Percentiles rank a stretch among this genome's conserved stretches.
These are phyloP conservation scores for Crepidotus variabilis DNA, from an alignment of 768 basidiomycete species.

Conservation along the genomic window DNA sequence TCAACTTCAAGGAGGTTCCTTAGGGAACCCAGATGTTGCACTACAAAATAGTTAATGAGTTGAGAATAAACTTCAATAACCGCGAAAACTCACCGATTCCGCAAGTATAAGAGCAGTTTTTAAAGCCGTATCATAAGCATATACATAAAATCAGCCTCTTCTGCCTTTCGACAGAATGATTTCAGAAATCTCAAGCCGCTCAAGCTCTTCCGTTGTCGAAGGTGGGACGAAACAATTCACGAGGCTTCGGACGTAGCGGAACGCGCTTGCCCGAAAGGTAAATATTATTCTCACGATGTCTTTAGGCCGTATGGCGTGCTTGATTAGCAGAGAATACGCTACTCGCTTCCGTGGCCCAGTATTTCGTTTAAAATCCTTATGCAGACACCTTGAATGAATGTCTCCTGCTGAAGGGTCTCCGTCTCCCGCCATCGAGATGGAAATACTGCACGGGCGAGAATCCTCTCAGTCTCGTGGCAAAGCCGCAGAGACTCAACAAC, in stretches of 20 bases:
- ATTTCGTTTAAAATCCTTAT: neutral
- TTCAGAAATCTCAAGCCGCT: neutral
- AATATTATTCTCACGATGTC: neutral
- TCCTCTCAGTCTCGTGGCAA: neutral
- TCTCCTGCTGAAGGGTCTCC: neutral
- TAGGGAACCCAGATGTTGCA: neutral
- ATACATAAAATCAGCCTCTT: neutral
- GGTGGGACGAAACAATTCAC: neutral
- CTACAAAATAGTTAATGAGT: no score
- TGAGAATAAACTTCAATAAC: no score
- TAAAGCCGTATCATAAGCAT: neutral
- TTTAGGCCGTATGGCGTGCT: neutral
- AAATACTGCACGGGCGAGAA: slow-evolving; percentile 1
- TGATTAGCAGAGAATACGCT: neutral
- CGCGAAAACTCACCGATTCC: neutral
- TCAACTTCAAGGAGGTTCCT: slow-evolving; percentile 15
- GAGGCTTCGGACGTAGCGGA: neutral
- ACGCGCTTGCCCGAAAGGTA: neutral
- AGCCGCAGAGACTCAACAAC: slow-evolving; percentile 1
- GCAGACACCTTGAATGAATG: neutral
- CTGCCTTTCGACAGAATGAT: neutral
- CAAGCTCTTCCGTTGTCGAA: neutral
- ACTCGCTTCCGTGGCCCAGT: neutral
- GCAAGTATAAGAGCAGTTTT: neutral
- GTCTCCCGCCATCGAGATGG: slow-evolving; percentile 1